Conservation (phyloP, 2,329 filamentous ascomycete species). For the Xylariaceae sp. region DNA sequence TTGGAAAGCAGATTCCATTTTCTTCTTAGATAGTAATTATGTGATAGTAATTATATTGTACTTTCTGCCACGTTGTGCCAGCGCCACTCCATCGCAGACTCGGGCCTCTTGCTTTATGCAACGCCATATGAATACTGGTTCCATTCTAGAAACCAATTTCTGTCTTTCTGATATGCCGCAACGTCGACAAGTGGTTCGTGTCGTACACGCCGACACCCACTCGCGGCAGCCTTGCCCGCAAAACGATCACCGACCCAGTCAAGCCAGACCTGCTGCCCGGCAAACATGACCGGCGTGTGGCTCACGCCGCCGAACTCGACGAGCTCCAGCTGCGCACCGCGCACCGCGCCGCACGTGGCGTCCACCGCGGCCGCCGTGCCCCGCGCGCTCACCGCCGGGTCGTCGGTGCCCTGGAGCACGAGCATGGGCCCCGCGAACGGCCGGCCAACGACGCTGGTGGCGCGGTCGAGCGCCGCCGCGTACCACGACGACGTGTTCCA, state of each 20-base stretch:
- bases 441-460: slow-evolving; percentile 25
- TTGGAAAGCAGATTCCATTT: too few species aligned
- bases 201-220: background rate
- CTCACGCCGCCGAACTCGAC: background rate
- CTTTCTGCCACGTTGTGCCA: too few species aligned
- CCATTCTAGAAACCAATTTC: slow-evolving; percentile 1
- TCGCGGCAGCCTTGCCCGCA: background rate
- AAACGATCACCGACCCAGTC: slow-evolving; percentile 1
- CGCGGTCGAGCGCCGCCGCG: slow-evolving; percentile 17
- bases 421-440: slow-evolving; percentile 32
- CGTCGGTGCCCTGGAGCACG: slow-evolving; percentile 30
- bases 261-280: slow-evolving; percentile 1
- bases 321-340: too few species aligned
- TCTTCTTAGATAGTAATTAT: too few species aligned
- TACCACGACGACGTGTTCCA: slow-evolving; percentile 19
- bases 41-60: too few species aligned
- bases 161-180: background rate
- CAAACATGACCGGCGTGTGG: background rate
- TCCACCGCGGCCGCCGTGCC: slow-evolving; percentile 10
- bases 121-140: background rate
- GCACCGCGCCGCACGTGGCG: slow-evolving; percentile 7
- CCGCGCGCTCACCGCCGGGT: slow-evolving; percentile 14
- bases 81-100: too few species aligned
- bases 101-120: too few species aligned
- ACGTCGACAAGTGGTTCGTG: background rate